Evolutionary conservation across 2,329 filamentous ascomycete species (phyloP).

Genomic region (Apiospora sp.): DNA sequence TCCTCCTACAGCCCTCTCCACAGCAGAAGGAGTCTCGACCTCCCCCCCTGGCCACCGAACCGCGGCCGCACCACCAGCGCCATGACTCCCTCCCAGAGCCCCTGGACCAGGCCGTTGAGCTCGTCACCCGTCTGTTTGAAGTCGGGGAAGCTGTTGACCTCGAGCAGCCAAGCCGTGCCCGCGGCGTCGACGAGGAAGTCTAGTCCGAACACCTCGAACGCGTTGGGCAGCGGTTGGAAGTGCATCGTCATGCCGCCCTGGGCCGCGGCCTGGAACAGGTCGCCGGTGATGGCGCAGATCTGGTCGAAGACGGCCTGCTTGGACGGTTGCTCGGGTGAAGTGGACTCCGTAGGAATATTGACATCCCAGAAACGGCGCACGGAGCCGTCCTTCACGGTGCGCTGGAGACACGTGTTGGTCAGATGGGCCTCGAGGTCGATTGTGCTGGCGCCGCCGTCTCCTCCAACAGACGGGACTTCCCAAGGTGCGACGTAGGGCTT

Average conservation of each 20-base stretch:
- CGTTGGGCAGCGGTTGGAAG: conserved; percentile 88
- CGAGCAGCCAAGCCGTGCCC: conserved; percentile 77
- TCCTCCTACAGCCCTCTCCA: neutral
- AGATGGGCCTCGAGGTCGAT: conserved; percentile 77
- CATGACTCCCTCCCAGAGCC: conserved; percentile 80
- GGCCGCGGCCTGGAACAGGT: conserved; percentile 87
- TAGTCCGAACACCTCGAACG: conserved; percentile 90
- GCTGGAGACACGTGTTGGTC: conserved; percentile 95
- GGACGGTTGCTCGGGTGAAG: conserved; percentile 36
- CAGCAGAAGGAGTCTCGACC: neutral
- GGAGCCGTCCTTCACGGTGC: conserved; percentile 64
- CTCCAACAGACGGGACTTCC: conserved; percentile 46
- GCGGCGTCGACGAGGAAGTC: conserved; percentile 83
- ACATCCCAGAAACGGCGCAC: conserved; percentile 82
- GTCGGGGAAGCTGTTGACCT: conserved; percentile 96
- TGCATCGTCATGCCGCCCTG: conserved; percentile 84
- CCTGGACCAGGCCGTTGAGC: conserved; percentile 74
- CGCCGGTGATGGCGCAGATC: conserved; percentile 76
- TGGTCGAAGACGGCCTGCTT: conserved; percentile 74
- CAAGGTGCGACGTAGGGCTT: conserved; percentile 74
- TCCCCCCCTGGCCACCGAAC: conserved; percentile 54
- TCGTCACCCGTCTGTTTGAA: conserved; percentile 89
- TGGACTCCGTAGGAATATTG: conserved; percentile 31
- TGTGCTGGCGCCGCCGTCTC: conserved; percentile 42
- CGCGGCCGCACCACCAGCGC: conserved; percentile 72